Evolutionary conservation across 2,329 filamentous ascomycete species (phyloP).

Genomic region (Pezicula carpinea): DNA sequence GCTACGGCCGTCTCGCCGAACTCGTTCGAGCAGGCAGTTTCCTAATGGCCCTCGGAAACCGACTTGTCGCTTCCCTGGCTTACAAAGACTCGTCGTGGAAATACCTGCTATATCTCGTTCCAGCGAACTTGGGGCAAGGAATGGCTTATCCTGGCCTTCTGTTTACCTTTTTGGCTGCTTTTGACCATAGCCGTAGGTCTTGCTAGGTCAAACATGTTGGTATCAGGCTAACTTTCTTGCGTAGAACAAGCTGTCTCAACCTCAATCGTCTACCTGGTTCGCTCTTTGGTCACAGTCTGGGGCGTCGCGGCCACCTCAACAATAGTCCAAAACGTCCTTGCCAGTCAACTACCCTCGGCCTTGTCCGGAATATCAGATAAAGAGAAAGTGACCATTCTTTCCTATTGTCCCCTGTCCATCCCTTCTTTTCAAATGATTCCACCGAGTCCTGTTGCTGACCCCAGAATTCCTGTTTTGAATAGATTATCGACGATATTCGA

Average conservation of each 20-base stretch:
- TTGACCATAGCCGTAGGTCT: slow-evolving; percentile 52
- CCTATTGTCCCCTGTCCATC: slow-evolving; percentile 4
- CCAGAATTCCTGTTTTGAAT: slow-evolving; percentile 5
- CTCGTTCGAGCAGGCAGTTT: slow-evolving; percentile 47
- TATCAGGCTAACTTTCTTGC: neutral
- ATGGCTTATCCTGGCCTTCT: slow-evolving; percentile 54
- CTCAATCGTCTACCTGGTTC: slow-evolving; percentile 59
- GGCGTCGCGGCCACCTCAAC: slow-evolving; percentile 59
- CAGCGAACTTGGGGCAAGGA: slow-evolving; percentile 55
- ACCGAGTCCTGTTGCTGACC: slow-evolving; percentile 18
- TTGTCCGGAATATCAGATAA: slow-evolving; percentile 52
- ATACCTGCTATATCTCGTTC: slow-evolving; percentile 52
- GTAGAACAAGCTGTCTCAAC: slow-evolving; percentile 58
- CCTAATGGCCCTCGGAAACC: slow-evolving; percentile 50
- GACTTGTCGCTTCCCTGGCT: slow-evolving; percentile 43
- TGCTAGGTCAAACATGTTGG: neutral
- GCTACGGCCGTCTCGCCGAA: slow-evolving; percentile 45
- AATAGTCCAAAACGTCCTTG: slow-evolving; percentile 58
- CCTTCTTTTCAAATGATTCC: neutral
- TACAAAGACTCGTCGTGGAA: slow-evolving; percentile 48
- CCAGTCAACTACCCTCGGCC: slow-evolving; percentile 45
- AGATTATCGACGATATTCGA: slow-evolving; percentile 58
- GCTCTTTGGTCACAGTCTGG: slow-evolving; percentile 59
- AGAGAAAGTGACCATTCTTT: slow-evolving; percentile 42
- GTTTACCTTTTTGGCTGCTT: slow-evolving; percentile 58